phyloP scores from a whole-genome alignment of 371 early-diverging fungal genomes.

The Mucor piriformis region DNA sequence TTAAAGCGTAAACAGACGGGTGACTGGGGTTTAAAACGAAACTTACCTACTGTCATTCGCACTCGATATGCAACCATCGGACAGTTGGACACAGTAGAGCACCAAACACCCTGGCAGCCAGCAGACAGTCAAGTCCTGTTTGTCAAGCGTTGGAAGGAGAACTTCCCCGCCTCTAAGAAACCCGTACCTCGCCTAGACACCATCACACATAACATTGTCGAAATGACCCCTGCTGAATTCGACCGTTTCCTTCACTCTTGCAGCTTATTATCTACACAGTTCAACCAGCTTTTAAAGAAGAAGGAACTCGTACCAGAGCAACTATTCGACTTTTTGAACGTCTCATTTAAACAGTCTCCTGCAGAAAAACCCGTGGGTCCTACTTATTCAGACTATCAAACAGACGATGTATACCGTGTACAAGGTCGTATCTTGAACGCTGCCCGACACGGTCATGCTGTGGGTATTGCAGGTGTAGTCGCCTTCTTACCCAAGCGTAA shows the following conservation, averaged over 20 bases:
- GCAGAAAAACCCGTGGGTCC: slow-evolving; percentile 34
- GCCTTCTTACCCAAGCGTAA: slow-evolving; percentile 55
- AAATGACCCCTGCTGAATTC: slow-evolving; percentile 66
- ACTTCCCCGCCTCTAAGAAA: slow-evolving; percentile 64
- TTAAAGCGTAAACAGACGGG: slow-evolving; percentile 55
- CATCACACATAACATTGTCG: slow-evolving; percentile 46
- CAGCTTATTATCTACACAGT: slow-evolving; percentile 51
- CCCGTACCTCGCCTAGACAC: slow-evolving; percentile 52
- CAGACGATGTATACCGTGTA: slow-evolving; percentile 42
- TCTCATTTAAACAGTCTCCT: slow-evolving; percentile 18
- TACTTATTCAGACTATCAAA: slow-evolving; percentile 34
- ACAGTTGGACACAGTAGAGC: slow-evolving; percentile 74
- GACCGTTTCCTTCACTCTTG: slow-evolving; percentile 57
- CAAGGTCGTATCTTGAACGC: slow-evolving; percentile 70
- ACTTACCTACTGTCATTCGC: slow-evolving; percentile 66
- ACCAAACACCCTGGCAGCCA: slow-evolving; percentile 73
- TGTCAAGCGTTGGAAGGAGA: slow-evolving; percentile 69
- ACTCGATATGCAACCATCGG: slow-evolving; percentile 63
- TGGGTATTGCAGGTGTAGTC: slow-evolving; percentile 72
- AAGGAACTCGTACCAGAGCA: slow-evolving; percentile 42
- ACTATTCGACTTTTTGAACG: slow-evolving; percentile 36
- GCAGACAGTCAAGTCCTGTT: slow-evolving; percentile 58
- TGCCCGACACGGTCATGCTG: slow-evolving; percentile 47
- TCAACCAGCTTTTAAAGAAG: slow-evolving; percentile 51
- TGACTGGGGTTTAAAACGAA: slow-evolving; percentile 83